phyloP scores from a whole-genome alignment of 208 protist genomes.

The Leishmania arabica region DNA sequence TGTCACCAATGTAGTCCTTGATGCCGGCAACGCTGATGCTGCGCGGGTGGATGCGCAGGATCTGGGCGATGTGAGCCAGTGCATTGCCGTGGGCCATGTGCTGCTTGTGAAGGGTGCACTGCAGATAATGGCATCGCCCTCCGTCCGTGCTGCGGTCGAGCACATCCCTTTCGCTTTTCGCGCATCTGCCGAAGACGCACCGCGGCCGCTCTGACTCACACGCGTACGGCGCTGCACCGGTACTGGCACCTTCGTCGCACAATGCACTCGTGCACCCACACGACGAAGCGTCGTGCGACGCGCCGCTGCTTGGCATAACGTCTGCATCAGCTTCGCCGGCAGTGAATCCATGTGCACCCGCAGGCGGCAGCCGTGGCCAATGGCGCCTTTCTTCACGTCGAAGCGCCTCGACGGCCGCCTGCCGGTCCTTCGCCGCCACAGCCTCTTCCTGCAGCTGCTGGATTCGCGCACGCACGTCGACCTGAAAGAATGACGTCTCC shows the following conservation, averaged over 20 bases:
- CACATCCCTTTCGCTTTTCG: background rate
- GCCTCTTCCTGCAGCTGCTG: constrained; percentile 18
- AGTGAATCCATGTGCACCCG: background rate
- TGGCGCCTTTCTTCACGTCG: background rate
- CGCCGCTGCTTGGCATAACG: background rate
- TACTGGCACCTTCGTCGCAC: background rate
- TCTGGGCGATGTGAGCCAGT: constrained; percentile 60
- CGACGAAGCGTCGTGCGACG: background rate
- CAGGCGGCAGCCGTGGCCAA: background rate
- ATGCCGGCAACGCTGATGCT: constrained; percentile 83
- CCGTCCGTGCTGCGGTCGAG: background rate
- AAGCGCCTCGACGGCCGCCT: constrained; percentile 6
- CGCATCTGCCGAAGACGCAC: background rate
- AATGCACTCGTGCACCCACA: background rate
- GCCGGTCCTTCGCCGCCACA: background rate
- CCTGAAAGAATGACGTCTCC: constrained; percentile 56
- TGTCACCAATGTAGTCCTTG: constrained; percentile 90
- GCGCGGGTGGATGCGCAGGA: constrained; percentile 76
- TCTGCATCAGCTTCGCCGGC: background rate
- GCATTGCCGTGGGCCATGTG: constrained; percentile 77
- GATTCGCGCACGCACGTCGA: constrained; percentile 42
- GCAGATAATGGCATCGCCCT: constrained; percentile 36
- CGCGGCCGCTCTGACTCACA: background rate
- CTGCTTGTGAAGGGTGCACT: constrained; percentile 86
- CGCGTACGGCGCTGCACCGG: background rate